Evolutionary conservation across 495 filamentous ascomycete species (phyloP).

Genomic region (Filosporella fistucella): DNA sequence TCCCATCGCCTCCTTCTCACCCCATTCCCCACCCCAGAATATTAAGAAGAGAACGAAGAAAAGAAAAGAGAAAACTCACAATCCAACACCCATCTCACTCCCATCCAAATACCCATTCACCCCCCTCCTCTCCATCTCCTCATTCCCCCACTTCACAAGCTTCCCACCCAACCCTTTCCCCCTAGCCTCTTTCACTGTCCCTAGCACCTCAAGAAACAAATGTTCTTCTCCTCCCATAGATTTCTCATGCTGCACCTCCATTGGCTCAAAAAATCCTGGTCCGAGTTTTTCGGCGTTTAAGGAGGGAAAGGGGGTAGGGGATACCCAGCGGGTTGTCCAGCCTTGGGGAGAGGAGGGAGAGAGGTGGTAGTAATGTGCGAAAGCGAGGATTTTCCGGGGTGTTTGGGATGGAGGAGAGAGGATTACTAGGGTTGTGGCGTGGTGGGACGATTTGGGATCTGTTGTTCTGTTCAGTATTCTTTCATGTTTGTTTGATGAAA

Average conservation of each 20-base stretch:
- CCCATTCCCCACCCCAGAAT: too few relatives aligned
- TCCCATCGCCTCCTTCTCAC: too few relatives aligned
- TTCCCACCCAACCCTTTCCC: not conserved
- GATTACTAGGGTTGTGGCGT: not conserved
- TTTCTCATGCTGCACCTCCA: conserved; percentile 5
- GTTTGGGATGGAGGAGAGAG: not conserved
- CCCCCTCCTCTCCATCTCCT: conserved; percentile 5
- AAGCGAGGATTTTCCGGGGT: not conserved
- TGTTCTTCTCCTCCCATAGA: conserved; percentile 3
- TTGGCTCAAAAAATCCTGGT: conserved; percentile 4
- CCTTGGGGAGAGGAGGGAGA: too few relatives aligned
- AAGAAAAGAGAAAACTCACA: not conserved
- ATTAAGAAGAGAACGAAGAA: too few relatives aligned
- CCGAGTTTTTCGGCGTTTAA: not conserved
- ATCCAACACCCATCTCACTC: not conserved
- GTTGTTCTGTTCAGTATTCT: not conserved
- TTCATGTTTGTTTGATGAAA: too few relatives aligned
- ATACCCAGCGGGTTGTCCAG: too few relatives aligned
- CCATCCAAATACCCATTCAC: conserved; percentile 10
- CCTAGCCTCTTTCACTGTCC: not conserved
- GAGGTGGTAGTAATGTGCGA: too few relatives aligned
- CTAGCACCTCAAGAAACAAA: conserved; percentile 9
- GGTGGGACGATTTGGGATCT: not conserved
- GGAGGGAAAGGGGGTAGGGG: too few relatives aligned
- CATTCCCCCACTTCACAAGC: conserved; percentile 5